Base-by-base conservation (phyloP, 2,329 filamentous ascomycete genomes). In the Microsporum canis region DNA sequence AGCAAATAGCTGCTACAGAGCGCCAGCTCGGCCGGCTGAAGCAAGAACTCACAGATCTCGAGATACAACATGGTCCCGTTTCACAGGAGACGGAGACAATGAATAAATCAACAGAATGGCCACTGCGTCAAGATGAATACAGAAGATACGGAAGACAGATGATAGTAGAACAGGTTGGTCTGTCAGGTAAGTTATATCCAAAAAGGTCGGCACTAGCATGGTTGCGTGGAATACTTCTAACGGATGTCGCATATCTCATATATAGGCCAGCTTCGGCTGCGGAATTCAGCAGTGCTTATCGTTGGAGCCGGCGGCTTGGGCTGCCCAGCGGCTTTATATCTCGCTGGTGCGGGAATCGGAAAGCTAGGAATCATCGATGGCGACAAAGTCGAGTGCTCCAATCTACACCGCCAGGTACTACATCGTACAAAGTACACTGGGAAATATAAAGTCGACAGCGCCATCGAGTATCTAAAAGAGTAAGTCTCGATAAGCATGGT, bases 301-400 rank as follows among this genome's bases (percentile, higher is more conserved):
- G 82, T 99, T 29, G 94, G 94, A 8, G 86, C 89, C 1, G 94
- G 94, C 4, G 94, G 94, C 0, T 77, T 99, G 10, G 94, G 94
- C 8, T 97, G 90, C 71, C 94, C 94, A 8, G 91, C 94, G 10
- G 89, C 91, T 0, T 83, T 88, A n/a, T 99, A 99, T 71, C 83
- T 99, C 1, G 89, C 91, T 7, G 92, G 90, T 27, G 88, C 94
- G 1, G 94, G 94, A 0, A 82, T 96, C 0, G 91, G 91, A 6
- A 88, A 81, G 0, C 74, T 99, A 17, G 91, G 92, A 0, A 77
- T 99, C 5, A 83, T 94, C 29, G 94, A 99, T 71, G 91, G 88
- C 2, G 94, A 99, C 73, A 79, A 79, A 0, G 92, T 99, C 34
- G 94, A 97, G 71, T 77, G 81, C 14, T 96, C 91, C 33, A 99